Evolutionary conservation across 1,284 basidiomycete species (phyloP).

Genomic region (Tilletia indica): DNA sequence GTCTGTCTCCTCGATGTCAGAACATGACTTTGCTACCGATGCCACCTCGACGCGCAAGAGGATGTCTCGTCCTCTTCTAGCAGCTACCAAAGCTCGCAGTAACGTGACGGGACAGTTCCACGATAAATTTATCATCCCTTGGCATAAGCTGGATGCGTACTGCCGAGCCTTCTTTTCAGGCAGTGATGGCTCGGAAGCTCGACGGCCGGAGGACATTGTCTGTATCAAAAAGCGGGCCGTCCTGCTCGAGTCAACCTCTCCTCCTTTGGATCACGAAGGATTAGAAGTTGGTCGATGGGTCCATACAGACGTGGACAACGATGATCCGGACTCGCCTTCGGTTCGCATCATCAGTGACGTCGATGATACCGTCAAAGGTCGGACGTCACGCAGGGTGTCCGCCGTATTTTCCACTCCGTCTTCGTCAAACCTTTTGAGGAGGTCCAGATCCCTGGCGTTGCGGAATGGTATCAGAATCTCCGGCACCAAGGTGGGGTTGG

Average conservation of each 20-base stretch:
- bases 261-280: background rate
- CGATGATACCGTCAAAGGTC: constrained; percentile 83
- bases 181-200: background rate
- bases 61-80: constrained; percentile 8
- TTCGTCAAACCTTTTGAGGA: constrained; percentile 66
- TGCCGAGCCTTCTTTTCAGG: constrained; percentile 5
- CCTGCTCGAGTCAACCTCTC: constrained; percentile 8
- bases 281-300: constrained; percentile 15
- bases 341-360: constrained; percentile 79
- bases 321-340: constrained; percentile 22
- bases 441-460: constrained; percentile 78
- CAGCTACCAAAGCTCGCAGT: constrained; percentile 10
- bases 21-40: background rate
- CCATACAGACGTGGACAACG: constrained; percentile 27
- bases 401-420: constrained; percentile 58
- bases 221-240: constrained; percentile 9
- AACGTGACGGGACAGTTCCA: constrained; percentile 19
- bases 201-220: constrained; percentile 7
- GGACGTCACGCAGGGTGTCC: constrained; percentile 53
- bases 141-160: constrained; percentile 19
- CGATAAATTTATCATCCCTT: constrained; percentile 20
- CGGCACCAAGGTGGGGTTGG: background rate
- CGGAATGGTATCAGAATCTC: constrained; percentile 58
- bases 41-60: background rate
- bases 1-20: background rate